phyloP scores from a whole-genome alignment of 2,329 filamentous ascomycete genomes.

The Verticillium longisporum region DNA sequence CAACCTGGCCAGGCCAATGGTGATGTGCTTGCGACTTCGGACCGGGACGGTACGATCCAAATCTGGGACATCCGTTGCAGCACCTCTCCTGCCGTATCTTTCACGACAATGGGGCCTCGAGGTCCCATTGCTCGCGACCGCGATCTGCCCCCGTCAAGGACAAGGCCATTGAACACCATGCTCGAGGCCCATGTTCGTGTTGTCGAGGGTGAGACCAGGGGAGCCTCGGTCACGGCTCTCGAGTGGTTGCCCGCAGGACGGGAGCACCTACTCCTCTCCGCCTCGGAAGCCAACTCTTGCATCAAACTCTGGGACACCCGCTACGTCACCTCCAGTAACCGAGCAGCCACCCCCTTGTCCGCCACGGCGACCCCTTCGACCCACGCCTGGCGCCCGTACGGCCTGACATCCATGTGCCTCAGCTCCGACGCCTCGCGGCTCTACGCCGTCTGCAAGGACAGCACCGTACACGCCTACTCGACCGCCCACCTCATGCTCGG shows the following conservation, averaged over 20 bases:
- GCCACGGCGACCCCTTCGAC: slow-evolving; percentile 65
- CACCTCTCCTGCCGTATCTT: slow-evolving; percentile 21
- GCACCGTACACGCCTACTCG: slow-evolving; percentile 88
- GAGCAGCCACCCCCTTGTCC: slow-evolving; percentile 62
- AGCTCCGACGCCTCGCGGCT: slow-evolving; percentile 70
- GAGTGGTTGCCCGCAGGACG: slow-evolving; percentile 73
- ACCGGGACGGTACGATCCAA: slow-evolving; percentile 82
- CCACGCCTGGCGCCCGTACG: slow-evolving; percentile 79
- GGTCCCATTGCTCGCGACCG: slow-evolving; percentile 18
- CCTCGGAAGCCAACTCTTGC: slow-evolving; percentile 77
- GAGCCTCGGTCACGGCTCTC: slow-evolving; percentile 86
- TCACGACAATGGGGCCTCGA: slow-evolving; percentile 18
- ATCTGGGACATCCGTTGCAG: slow-evolving; percentile 82
- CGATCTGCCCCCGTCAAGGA: slow-evolving; percentile 18
- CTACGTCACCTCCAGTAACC: slow-evolving; percentile 63
- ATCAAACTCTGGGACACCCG: slow-evolving; percentile 95
- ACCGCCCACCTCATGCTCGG: slow-evolving; percentile 83
- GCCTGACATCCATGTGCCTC: slow-evolving; percentile 79
- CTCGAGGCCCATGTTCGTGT: slow-evolving; percentile 48
- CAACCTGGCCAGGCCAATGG: slow-evolving; percentile 68
- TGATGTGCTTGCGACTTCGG: slow-evolving; percentile 80
- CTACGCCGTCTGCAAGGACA: slow-evolving; percentile 89
- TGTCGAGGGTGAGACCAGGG: slow-evolving; percentile 53
- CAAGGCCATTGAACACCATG: slow-evolving; percentile 40
- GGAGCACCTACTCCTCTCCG: slow-evolving; percentile 82